Evolutionary conservation across 2,329 filamentous ascomycete species (phyloP).

Genomic region (Lasiodiplodia sp.): DNA sequence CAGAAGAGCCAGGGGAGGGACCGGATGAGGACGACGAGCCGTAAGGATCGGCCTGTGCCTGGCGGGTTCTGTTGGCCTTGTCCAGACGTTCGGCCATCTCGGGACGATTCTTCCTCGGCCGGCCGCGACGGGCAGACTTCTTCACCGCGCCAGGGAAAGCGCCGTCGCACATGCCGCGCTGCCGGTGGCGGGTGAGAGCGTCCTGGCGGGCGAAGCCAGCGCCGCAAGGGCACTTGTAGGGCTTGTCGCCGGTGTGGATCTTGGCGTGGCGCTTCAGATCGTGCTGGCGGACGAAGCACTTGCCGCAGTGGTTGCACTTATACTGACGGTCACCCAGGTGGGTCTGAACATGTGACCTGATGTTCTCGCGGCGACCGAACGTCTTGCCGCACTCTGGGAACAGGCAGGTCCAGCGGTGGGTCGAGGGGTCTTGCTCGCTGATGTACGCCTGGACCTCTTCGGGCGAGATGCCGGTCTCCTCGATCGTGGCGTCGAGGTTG

Average conservation of each 20-base stretch:
- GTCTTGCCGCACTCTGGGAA: constrained; percentile 80
- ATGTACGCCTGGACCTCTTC: constrained; percentile 71
- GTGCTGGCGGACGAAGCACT: constrained; percentile 96
- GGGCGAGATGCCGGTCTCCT: constrained; percentile 82
- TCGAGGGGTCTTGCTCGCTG: constrained; percentile 53
- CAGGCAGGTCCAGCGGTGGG: constrained; percentile 57
- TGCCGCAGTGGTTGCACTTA: constrained; percentile 89
- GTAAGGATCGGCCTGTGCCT: constrained; percentile 43
- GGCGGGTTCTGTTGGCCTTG: constrained; percentile 63
- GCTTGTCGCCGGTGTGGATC: constrained; percentile 95
- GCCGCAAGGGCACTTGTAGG: constrained; percentile 92
- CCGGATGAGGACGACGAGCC: constrained; percentile 41
- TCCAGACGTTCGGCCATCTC: constrained; percentile 65
- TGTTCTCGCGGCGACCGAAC: constrained; percentile 98
- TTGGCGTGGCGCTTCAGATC: constrained; percentile 97
- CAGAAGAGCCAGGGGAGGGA: constrained; percentile 27
- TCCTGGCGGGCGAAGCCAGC: constrained; percentile 96
- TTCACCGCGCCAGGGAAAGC: constrained; percentile 83
- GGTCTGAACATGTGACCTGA: constrained; percentile 97
- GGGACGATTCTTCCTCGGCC: constrained; percentile 68
- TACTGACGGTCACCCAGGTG: constrained; percentile 96
- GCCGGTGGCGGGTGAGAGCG: constrained; percentile 89
- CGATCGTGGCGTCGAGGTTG: constrained; percentile 67
- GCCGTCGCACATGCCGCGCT: constrained; percentile 95
- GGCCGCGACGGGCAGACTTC: constrained; percentile 71